A percentile compares a stretch with the other conserved stretches of the same genome.
Evolutionary conservation across 2,329 filamentous ascomycete species (phyloP).

Genomic region (Cephalotrichum gorgonifer): DNA sequence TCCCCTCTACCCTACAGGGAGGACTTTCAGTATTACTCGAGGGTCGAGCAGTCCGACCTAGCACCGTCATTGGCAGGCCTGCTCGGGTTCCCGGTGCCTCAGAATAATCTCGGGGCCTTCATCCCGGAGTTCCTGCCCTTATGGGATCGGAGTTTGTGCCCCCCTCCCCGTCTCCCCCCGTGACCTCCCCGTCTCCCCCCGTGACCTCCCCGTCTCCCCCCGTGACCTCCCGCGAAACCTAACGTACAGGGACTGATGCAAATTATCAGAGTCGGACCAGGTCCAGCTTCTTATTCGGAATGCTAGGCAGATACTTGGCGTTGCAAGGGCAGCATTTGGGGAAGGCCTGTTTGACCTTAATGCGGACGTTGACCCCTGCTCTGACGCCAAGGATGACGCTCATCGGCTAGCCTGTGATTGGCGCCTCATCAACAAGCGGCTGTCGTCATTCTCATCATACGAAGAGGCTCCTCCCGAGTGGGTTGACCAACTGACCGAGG

Average conservation of each 20-base stretch:
- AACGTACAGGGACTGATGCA: not conserved
- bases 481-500: not conserved
- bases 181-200: not conserved
- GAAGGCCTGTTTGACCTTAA: slow-evolving; percentile 19
- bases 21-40: slow-evolving; percentile 75
- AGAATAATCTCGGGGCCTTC: slow-evolving; percentile 83
- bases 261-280: slow-evolving; percentile 35
- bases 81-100: slow-evolving; percentile 76
- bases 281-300: slow-evolving; percentile 66
- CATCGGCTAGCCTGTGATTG: slow-evolving; percentile 61
- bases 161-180: not conserved
- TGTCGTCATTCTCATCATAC: not conserved
- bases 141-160: slow-evolving; percentile 53
- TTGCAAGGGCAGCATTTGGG: slow-evolving; percentile 65
- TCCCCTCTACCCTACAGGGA: slow-evolving; percentile 49
- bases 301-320: slow-evolving; percentile 66
- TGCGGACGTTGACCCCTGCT: slow-evolving; percentile 1
- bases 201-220: not conserved
- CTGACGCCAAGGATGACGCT: slow-evolving; percentile 21
- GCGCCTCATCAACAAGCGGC: slow-evolving; percentile 22
- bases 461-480: not conserved
- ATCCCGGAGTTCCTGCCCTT: slow-evolving; percentile 70
- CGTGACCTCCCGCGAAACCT: not conserved
- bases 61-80: slow-evolving; percentile 81
- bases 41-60: slow-evolving; percentile 89